Evolutionary conservation across 1,139 yeast genomes (phyloP), one percentile per base, ranked within the genome.

Genomic region (Ashbya aceris): DNA sequence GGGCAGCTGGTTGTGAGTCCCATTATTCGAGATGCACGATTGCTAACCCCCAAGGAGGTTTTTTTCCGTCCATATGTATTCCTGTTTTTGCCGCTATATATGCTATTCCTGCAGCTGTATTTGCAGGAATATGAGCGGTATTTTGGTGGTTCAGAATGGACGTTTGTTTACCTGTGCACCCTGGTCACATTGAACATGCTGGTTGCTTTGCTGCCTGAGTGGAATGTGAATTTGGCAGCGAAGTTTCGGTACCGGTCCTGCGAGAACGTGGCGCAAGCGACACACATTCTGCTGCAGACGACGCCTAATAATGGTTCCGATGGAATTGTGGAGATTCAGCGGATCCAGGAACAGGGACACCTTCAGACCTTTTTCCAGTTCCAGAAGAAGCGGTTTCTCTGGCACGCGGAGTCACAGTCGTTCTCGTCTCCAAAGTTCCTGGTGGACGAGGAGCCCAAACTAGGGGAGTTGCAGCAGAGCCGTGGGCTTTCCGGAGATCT

Each of bases 331-430:
- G 59, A 67, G 40, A 77, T 85, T 51, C 65, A 65, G 45, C 72
- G 85, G 49, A 82, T 80, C 51, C 58, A 61, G 23, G 75, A 73
- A 56, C 71, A 72, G 30, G 84, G 77, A 46, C 81, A 76, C 43
- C 74, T 77, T 43, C 93, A 83, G 58, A 66, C 75, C 14, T 81
- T 84, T 36, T 91, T 91, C 64, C 68, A 77, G 47, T 91, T 86
- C 67, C 99, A 91, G 64, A 91, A 91, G 70, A 81, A 97, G 66
- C 78, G 95, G 53, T 93, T 86, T 60, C 69, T 91, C 50, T 83
- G 76, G 66, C 74, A 83, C 54, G 61, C 67, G 6, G 72, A 74
- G 13, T 59, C 67, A 12, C 63, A 69, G 29, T 63, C 69, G 45
- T 91, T 93, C 58, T 65, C 82, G 12, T 95, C 97, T 36, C 98